A percentile compares a stretch with the other conserved stretches of the same genome.
Evolutionary conservation across 805 yeast genomes (phyloP).

Genomic region (Ogataea sp.): DNA sequence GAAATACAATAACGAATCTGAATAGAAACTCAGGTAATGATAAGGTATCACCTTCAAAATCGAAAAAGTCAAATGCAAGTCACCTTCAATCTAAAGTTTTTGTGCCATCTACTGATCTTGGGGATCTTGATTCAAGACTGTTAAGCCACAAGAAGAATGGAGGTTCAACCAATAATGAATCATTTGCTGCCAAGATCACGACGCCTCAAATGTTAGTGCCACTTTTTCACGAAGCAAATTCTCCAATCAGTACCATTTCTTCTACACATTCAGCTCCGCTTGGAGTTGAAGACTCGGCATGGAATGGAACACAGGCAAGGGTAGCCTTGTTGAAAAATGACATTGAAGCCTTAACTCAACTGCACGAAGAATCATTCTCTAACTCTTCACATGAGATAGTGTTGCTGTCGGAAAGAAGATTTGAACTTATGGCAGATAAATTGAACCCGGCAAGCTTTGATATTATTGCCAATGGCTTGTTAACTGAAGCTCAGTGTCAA

Average conservation of each 20-base stretch:
- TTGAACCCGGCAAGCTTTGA: slow-evolving; percentile 28
- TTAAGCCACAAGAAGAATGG: too few species aligned
- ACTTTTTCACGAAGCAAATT: neutral
- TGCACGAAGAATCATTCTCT: slow-evolving; percentile 27
- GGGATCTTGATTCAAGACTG: neutral
- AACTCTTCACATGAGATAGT: slow-evolving; percentile 39
- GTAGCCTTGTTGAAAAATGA: slow-evolving; percentile 15
- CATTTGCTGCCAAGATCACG: neutral
- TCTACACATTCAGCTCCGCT: neutral
- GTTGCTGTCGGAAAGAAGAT: slow-evolving; percentile 35
- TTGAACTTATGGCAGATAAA: slow-evolving; percentile 20
- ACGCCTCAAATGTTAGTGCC: neutral
- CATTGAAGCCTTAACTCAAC: slow-evolving; percentile 27
- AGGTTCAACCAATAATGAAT: too few species aligned
- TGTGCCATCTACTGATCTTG: neutral
- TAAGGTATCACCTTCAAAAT: neutral
- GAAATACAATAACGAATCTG: neutral
- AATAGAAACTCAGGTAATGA: neutral
- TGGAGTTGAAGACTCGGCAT: neutral
- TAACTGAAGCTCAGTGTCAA: slow-evolving; percentile 54
- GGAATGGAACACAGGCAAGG: neutral
- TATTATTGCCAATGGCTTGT: slow-evolving; percentile 46
- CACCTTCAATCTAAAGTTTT: too few species aligned
- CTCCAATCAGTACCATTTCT: neutral
- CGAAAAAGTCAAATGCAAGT: too few species aligned